Conservation (phyloP, 257 asterid genomes). For the Nyctanthes arbortristis region DNA sequence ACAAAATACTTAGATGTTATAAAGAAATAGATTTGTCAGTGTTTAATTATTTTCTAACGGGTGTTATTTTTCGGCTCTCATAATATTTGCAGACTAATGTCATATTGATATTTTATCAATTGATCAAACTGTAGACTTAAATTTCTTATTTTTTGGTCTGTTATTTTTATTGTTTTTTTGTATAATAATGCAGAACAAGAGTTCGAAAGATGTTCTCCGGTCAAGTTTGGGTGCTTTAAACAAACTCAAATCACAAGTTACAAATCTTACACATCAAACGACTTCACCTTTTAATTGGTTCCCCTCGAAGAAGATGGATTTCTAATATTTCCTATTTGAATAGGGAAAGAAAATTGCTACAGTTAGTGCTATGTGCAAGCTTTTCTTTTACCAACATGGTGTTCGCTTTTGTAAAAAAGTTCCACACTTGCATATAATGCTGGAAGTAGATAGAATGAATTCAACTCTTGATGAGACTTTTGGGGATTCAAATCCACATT, state of each 20-base stretch:
- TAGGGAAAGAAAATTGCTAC: slow-evolving; percentile 86
- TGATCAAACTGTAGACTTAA: too few relatives aligned
- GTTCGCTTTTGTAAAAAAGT: not conserved
- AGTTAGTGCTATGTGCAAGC: slow-evolving; percentile 56
- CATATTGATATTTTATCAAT: too few relatives aligned
- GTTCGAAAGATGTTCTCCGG: slow-evolving; percentile 53
- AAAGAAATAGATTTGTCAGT: too few relatives aligned
- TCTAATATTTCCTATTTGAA: slow-evolving; percentile 88
- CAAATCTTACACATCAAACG: slow-evolving; percentile 81
- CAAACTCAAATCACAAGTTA: slow-evolving; percentile 77
- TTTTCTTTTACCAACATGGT: slow-evolving; percentile 6
- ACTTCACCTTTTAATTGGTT: slow-evolving; percentile 92
- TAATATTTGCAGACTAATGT: too few relatives aligned
- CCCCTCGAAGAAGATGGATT: slow-evolving; percentile 86
- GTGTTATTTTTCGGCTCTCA: too few relatives aligned
- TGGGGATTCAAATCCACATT: slow-evolving; percentile 89
- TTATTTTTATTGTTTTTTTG: too few relatives aligned
- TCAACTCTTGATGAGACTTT: slow-evolving; percentile 94
- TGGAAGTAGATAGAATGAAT: slow-evolving; percentile 92
- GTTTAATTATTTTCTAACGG: too few relatives aligned
- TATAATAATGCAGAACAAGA: slow-evolving; percentile 63
- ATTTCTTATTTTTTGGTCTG: too few relatives aligned
- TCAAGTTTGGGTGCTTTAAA: slow-evolving; percentile 56
- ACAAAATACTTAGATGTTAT: too few relatives aligned
- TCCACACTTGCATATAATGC: slow-evolving; percentile 15